Percentiles rank a stretch among this genome's conserved stretches.
Evolutionary conservation across 176 grass and related monocot genomes (phyloP).

Genomic region (Microstegium vimineum): DNA sequence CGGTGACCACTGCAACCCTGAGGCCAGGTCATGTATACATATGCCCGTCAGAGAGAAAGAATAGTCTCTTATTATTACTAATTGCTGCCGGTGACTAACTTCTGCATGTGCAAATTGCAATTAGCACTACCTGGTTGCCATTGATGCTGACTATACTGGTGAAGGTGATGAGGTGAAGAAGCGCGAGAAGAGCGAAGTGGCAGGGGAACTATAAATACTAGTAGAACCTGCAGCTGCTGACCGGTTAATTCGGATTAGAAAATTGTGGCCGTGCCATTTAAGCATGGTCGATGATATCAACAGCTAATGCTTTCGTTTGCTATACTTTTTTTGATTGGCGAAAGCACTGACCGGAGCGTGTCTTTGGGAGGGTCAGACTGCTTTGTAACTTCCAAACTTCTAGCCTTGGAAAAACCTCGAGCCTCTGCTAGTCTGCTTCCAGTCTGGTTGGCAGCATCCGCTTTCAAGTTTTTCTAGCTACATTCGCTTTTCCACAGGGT

Average conservation of each 20-base stretch:
- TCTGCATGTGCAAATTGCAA: not conserved
- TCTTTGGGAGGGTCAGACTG: conserved; percentile 5
- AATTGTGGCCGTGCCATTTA: not conserved
- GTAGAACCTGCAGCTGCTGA: not conserved
- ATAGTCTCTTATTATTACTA: not conserved
- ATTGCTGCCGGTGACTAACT: not conserved
- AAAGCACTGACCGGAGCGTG: conserved; percentile 11
- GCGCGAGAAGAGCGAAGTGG: not conserved
- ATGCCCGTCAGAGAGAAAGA: not conserved
- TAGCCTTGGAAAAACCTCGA: conserved; percentile 8
- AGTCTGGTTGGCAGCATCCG: not conserved
- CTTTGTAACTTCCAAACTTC: conserved; percentile 6
- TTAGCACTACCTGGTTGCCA: conserved; percentile 17
- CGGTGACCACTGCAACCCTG: conserved; percentile 52
- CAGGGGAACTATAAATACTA: not conserved
- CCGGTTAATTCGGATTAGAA: not conserved
- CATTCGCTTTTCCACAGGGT: not conserved
- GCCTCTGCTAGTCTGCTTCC: not conserved
- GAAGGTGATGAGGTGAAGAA: not conserved
- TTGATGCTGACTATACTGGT: not conserved
- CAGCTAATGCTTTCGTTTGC: not conserved
- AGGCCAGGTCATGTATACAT: not conserved
- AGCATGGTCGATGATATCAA: not conserved
- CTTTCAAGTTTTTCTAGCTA: too few relatives aligned
- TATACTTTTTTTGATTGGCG: not conserved